Evolutionary conservation across 768 basidiomycete species (phyloP), one percentile per base, ranked within the genome.

Genomic region (Lactifluus pinguis): DNA sequence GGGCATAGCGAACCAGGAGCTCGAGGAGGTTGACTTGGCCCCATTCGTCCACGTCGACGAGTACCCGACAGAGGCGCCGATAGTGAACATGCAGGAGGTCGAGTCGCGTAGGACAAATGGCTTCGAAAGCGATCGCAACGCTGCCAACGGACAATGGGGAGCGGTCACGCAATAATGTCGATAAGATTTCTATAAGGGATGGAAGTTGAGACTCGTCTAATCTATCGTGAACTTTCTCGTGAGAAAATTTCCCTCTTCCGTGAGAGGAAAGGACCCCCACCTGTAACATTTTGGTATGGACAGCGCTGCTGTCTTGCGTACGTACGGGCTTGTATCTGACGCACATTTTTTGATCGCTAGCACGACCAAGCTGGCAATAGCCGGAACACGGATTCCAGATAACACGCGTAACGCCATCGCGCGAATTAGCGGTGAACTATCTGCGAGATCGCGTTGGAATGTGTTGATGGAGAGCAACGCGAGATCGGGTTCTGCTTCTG

Each of bases 381-480:
- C 89, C 8, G 87, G 86, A 1, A 98, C 89, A 62, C 85, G 84
- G 71, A 99, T 95, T 7, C 92, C 90, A 58, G 91, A 90, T 47
- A 99, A 79, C 2, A 98, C 95, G 29, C 94, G 81, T 60, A 99
- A 76, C 3, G 95, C 94, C 91, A 98, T 95, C 13, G 94, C 93
- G 21, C 97, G 86, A 60, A 98, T 98, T 67, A 97, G 82, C 0
- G 95, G 95, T 63, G 88, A 97, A 36, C 85, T 77, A 68, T 98
- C 97, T 4, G 87, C 84, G 34, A 99, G 78, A 74, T 99, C 97
- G 73, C 92, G 92, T 72, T 99, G 97, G 70, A 98, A 98, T 1
- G 95, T 95, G 75, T 99, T 99, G 77, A 99, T 95, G 3, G 94
- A 95, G 34, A 99, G 80, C 52, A 99, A 75, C 1, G 95, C 90